Base-by-base conservation (phyloP, 2,329 filamentous ascomycete species). In the Cladobotryum protrusum region DNA sequence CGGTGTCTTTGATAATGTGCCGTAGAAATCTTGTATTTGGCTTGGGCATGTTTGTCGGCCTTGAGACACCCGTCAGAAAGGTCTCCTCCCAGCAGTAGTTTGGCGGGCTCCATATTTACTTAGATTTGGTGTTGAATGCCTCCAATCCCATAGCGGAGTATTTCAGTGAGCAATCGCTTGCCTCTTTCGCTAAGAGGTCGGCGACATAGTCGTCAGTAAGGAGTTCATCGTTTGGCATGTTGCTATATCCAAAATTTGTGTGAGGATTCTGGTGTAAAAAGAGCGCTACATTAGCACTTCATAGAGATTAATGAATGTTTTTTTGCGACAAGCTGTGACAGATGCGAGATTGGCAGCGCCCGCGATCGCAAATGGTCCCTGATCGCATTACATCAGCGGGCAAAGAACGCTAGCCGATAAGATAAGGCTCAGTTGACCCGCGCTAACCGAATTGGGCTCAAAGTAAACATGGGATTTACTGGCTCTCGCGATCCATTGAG, bases 11-110 rank as follows among this genome's bases (percentile, higher is more conserved):
- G 54, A 99, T 89, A 50, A 97, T 87, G 61, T 93, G 86, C 51
- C 84, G 84, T 39, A 99, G 72, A 64, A 97, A 97, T 33, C 87
- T 81, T 0, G 88, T 96, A 61, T 99, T 97, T 3, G 92, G 91
- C 64, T 92, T 96, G 1, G 88, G 89, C 55, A 84, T 81, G 57
- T 79, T 79, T 42, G 78, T 69, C 50, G 83, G 80, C 61, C 81
- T 89, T 67, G 52, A 47, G 52, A 29, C 47, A 19, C 48, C 43
- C 50, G 43, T 52, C 43, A 52, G 50, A 52, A 49, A 32, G 48
- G 11, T 15, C 33, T 15, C 47, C 35, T 34, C 14, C 13, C 7
- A 36, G n/a, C 20, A 45, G 40, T 17, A 32, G 15, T 36, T 33
- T n/a, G 29, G 41, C 20, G 43, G 40, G 29, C 42, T 49, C 20